phyloP scores from a whole-genome alignment of 129 eudicot species.

The Lonicera japonica region DNA sequence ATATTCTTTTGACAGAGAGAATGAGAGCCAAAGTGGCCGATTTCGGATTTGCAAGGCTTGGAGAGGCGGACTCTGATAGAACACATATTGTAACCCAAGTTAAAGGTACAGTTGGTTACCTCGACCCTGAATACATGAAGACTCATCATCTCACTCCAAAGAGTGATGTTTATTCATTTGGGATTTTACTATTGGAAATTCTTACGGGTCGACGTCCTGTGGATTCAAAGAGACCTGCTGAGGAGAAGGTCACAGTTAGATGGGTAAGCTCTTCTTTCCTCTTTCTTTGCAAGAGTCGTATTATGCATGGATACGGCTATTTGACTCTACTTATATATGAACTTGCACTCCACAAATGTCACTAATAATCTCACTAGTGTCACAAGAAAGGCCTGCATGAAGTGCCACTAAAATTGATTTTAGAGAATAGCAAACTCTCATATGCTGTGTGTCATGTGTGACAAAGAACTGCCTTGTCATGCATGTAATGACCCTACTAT shows the following conservation, averaged over 20 bases:
- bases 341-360: too few species aligned
- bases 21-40: constrained; percentile 91
- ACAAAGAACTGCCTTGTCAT: too few species aligned
- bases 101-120: constrained; percentile 95
- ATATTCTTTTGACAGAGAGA: constrained; percentile 75
- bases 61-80: constrained; percentile 46
- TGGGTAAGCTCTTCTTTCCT: constrained; percentile 59
- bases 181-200: constrained; percentile 71
- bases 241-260: constrained; percentile 71
- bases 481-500: too few species aligned
- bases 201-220: constrained; percentile 94
- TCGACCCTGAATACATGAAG: constrained; percentile 97
- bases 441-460: too few species aligned
- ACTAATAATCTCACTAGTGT: too few species aligned
- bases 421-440: too few species aligned
- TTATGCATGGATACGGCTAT: too few species aligned
- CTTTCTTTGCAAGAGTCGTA: too few species aligned
- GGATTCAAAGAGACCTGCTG: constrained; percentile 50
- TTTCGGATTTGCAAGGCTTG: constrained; percentile 85
- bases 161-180: constrained; percentile 91
- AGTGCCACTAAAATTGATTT: too few species aligned
- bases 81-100: constrained; percentile 76
- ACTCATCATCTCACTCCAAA: constrained; percentile 81
- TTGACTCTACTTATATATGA: too few species aligned
- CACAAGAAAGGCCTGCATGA: too few species aligned